Percentiles rank a stretch among this genome's conserved stretches.
Conservation (phyloP, 805 yeast species). For the Saccharomycopsis javanensis region DNA sequence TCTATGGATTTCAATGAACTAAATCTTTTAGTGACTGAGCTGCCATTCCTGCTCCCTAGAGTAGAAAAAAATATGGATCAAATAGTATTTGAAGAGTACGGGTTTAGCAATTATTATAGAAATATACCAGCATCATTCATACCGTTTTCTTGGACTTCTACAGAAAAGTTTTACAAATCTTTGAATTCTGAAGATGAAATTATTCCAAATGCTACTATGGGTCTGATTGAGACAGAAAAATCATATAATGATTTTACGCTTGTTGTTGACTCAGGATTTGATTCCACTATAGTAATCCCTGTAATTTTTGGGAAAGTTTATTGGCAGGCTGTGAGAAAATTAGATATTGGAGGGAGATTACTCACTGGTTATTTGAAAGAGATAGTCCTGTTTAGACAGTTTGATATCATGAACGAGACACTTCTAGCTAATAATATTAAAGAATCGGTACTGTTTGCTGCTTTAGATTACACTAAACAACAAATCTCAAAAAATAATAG, state of each 20-base stretch:
- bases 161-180: slow-evolving; percentile 25
- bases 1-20: slow-evolving; percentile 35
- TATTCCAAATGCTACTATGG: slow-evolving; percentile 22
- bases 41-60: slow-evolving; percentile 73
- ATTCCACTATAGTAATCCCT: slow-evolving; percentile 81
- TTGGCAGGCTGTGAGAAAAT: slow-evolving; percentile 65
- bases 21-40: slow-evolving; percentile 64
- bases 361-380: slow-evolving; percentile 79
- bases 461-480: slow-evolving; percentile 44
- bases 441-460: slow-evolving; percentile 65
- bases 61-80: slow-evolving; percentile 81
- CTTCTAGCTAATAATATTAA: slow-evolving; percentile 76
- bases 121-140: slow-evolving; percentile 51
- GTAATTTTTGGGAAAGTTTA: slow-evolving; percentile 67
- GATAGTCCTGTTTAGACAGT: slow-evolving; percentile 79
- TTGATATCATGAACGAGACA: slow-evolving; percentile 88
- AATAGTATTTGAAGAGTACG: slow-evolving; percentile 89
- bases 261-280: slow-evolving; percentile 82
- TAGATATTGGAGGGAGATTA: slow-evolving; percentile 82
- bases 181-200: slow-evolving; percentile 11
- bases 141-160: slow-evolving; percentile 44
- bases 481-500: slow-evolving; percentile 27
- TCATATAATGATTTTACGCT: slow-evolving; percentile 51
- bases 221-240: slow-evolving; percentile 17
- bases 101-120: slow-evolving; percentile 60